phyloP scores from a whole-genome alignment of 108 stramenopile species.

The Nannochloropsis salina region DNA sequence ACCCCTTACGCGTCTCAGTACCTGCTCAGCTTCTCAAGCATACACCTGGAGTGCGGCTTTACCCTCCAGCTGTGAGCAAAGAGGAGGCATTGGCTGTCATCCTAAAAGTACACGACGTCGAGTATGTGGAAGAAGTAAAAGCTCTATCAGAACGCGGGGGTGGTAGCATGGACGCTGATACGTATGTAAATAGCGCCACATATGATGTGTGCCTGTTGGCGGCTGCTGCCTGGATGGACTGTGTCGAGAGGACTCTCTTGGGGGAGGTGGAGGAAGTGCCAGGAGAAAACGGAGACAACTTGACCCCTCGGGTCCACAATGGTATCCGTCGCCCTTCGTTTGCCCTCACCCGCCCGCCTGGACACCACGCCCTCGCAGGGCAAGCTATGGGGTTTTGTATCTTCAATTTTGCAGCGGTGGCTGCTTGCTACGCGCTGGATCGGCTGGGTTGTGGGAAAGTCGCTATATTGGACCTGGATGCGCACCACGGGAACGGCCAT shows the following conservation, averaged over 20 bases:
- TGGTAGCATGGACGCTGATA: slow-evolving; percentile 36
- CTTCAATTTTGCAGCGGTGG: slow-evolving; percentile 45
- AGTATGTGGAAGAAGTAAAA: slow-evolving; percentile 29
- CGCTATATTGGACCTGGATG: slow-evolving; percentile 60
- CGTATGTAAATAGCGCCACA: slow-evolving; percentile 22
- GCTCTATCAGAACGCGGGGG: slow-evolving; percentile 29
- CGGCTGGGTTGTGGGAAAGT: slow-evolving; percentile 37
- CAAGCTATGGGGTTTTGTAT: slow-evolving; percentile 52
- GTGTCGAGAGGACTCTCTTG: slow-evolving; percentile 20
- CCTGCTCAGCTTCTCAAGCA: background rate
- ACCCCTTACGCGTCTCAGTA: background rate
- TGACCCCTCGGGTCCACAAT: background rate
- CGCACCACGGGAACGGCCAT: slow-evolving; percentile 62
- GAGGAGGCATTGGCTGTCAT: slow-evolving; percentile 9
- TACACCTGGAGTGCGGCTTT: background rate
- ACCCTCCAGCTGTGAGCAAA: background rate
- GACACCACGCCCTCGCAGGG: slow-evolving; percentile 50
- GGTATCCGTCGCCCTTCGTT: slow-evolving; percentile 28
- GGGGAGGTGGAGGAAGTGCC: background rate
- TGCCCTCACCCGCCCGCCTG: slow-evolving; percentile 54
- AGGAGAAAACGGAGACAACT: background rate
- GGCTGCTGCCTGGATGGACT: slow-evolving; percentile 41
- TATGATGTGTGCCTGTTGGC: slow-evolving; percentile 38
- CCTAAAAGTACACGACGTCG: slow-evolving; percentile 26
- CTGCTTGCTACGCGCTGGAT: slow-evolving; percentile 31